Conservation (phyloP, 139 green algal genomes). For the Closterium sp. region DNA sequence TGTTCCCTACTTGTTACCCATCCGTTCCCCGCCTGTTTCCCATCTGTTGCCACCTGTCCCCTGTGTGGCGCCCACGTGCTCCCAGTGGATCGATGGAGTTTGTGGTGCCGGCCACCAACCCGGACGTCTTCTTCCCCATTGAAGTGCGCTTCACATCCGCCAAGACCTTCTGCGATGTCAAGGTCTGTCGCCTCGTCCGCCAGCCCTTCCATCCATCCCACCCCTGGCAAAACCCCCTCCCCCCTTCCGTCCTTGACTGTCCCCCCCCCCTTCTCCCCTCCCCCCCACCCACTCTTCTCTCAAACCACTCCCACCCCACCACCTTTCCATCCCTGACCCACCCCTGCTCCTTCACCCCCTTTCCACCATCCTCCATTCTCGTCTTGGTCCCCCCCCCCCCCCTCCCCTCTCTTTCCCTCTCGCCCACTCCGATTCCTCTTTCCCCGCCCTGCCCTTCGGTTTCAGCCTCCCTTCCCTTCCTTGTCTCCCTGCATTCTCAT, state of each 20-base stretch:
- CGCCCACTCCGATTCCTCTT: not conserved
- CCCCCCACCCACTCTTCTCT: not conserved
- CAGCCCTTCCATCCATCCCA: not conserved
- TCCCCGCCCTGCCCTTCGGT: not conserved
- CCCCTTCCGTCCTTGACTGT: not conserved
- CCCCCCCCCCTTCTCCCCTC: too few species aligned
- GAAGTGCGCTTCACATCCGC: constrained; percentile 76
- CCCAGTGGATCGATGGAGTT: constrained; percentile 88
- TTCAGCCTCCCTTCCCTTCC: not conserved
- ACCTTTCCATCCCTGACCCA: not conserved
- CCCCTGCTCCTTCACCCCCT: not conserved
- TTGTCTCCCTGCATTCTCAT: not conserved
- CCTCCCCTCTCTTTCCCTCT: not conserved
- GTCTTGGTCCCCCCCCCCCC: not conserved
- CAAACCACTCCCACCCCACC: not conserved
- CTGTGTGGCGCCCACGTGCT: too few species aligned
- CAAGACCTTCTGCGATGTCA: constrained; percentile 78
- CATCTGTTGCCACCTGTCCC: too few species aligned
- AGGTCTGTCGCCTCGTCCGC: constrained; percentile 41
- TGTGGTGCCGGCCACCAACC: constrained; percentile 74
- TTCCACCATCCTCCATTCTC: constrained; percentile 11
- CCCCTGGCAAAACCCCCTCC: not conserved
- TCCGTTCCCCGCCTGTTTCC: not conserved
- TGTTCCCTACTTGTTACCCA: not conserved
- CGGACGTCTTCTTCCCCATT: constrained; percentile 90